Evolutionary conservation across 768 basidiomycete genomes (phyloP).

Genomic region (Sistotremastrum niveocremeum): DNA sequence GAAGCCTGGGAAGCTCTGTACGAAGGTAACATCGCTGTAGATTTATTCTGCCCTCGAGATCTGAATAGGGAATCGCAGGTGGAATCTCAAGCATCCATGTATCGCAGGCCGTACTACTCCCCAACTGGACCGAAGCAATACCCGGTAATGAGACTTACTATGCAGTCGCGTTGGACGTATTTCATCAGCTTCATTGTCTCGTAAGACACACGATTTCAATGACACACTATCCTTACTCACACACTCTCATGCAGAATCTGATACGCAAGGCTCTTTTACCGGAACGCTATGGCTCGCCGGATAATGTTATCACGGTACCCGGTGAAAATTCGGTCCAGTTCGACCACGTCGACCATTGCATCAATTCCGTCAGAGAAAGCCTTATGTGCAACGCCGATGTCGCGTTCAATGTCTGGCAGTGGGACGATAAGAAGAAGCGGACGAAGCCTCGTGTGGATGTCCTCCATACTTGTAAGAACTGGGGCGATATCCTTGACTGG

Average conservation of each 20-base stretch:
- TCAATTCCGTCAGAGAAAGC: conserved; percentile 14
- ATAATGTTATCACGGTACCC: no score
- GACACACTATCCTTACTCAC: not conserved
- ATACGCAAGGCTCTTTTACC: not conserved
- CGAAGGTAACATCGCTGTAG: conserved; percentile 3
- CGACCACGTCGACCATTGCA: conserved; percentile 13
- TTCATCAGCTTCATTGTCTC: conserved; percentile 17
- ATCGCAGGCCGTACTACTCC: conserved; percentile 8
- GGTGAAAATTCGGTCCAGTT: not conserved
- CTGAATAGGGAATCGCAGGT: conserved; percentile 4
- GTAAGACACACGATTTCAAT: conserved; percentile 4
- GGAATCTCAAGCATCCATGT: conserved; percentile 13
- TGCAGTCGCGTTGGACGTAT: conserved; percentile 14
- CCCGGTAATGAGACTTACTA: conserved; percentile 12
- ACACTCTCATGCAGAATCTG: not conserved
- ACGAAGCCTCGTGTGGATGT: conserved; percentile 2
- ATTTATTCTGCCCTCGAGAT: no score
- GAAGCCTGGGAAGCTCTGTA: conserved; percentile 11
- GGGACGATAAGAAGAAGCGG: conserved; percentile 7
- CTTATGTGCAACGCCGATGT: conserved; percentile 15
- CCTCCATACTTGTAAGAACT: conserved; percentile 11
- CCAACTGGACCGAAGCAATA: conserved; percentile 12
- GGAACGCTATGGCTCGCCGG: not conserved
- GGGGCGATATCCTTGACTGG: conserved; percentile 11
- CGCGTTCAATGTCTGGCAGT: conserved; percentile 15